Base-by-base conservation (phyloP, 2,329 filamentous ascomycete species). In the Grosmannia huntii region DNA sequence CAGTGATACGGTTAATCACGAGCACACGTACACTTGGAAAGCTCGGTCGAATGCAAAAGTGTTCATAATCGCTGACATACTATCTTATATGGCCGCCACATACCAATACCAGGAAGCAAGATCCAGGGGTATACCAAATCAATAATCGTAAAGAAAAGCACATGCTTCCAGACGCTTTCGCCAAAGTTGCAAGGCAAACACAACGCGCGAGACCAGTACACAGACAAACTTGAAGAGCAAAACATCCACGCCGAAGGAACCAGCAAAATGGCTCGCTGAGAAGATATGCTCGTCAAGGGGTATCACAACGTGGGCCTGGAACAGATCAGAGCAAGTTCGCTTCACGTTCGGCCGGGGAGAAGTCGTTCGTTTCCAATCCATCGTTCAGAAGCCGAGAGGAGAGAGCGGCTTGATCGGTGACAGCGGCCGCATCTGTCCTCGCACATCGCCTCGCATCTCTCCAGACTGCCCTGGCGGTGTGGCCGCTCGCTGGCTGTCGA, bases 361-460 rank as follows among this genome's bases (percentile, higher is more conserved):
- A 10, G 31, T 38, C 12, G 3, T 3, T 21, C 21, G 41, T n/a
- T 4, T 19, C 14, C 41, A 7, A 44, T n/a, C 16, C 5, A 44
- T n/a, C 41, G 41, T 3, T 44, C 31, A 80, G 63, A 85, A 79
- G 61, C 81, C 79, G 66, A 84, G 72, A 14, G 83, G 83, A 41
- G 82, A 86, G 53, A 86, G 69, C 49, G 83, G 83, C 68, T 84
- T 82, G 66, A 86, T 85, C 5, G 83, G 83, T 60, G 83, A 86
- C 41, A 86, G 68, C 3, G 81, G 81, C 50, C 79, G 73, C 50
- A 83, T 64, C 31, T 33, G 31, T 33, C 31, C 31, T 9, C 31
- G 31, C 11, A 5, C 31, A 33, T 33, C 31, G 9, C 80, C 81
- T 49, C 79, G 73, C 50, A 83, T 64, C 56, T 81, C 77, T 31